phyloP scores from a whole-genome alignment of 163 green algal genomes.

The Smithsoniella earleae region DNA sequence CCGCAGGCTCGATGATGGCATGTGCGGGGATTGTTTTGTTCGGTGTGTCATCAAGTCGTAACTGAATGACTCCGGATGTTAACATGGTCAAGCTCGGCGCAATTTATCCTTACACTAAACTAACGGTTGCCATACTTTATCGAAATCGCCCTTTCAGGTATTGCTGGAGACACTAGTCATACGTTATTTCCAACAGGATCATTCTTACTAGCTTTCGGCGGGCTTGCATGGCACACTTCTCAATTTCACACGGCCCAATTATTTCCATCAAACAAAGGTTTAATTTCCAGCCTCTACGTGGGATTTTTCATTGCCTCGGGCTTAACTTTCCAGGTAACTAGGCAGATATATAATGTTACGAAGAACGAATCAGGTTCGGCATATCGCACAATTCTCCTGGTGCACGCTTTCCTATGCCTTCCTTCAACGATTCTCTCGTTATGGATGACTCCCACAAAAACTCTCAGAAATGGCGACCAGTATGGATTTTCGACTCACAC shows the following conservation, averaged over 20 bases:
- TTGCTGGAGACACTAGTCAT: neutral
- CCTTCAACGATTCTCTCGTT: neutral
- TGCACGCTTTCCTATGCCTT: neutral
- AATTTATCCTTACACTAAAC: too few relatives aligned
- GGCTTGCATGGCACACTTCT: neutral
- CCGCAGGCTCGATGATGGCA: neutral
- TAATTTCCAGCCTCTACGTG: conserved; percentile 14
- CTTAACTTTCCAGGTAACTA: neutral
- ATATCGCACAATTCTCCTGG: neutral
- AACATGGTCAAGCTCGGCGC: too few relatives aligned
- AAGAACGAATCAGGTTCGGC: neutral
- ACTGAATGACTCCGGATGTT: too few relatives aligned
- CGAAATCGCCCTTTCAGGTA: too few relatives aligned
- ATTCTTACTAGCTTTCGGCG: neutral
- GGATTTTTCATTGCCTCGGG: conserved; percentile 17
- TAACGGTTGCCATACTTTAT: too few relatives aligned
- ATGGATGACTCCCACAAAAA: neutral
- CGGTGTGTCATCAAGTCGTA: neutral
- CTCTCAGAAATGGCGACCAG: neutral
- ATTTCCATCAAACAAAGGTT: conserved; percentile 1
- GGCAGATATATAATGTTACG: neutral
- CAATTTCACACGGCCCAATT: conserved; percentile 4
- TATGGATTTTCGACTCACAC: neutral
- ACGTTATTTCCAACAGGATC: neutral
- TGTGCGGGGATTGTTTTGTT: neutral